Base-by-base conservation (phyloP, 805 yeast genomes). In the Candida rishiriensis region DNA sequence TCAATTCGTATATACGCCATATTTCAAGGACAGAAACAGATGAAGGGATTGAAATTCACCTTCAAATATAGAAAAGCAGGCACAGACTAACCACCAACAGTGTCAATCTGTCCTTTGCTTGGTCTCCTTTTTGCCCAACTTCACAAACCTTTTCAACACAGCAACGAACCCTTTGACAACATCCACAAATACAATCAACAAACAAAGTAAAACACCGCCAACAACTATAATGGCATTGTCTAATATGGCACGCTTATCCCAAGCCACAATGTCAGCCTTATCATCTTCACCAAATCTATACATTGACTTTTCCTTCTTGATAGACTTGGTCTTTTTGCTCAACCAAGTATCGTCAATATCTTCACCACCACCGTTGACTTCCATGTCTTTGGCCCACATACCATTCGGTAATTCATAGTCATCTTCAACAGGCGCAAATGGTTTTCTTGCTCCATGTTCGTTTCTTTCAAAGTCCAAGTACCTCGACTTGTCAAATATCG, bases 401-500 rank as follows among this genome's bases (percentile, higher is more conserved):
- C 14, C 72, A 64, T 39, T 64, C 8, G 55, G 53, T 28, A 40
- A 38, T 51, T 42, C 61, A 57, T 39, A 60, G 52, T 37, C 65
- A n/a, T 41, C 48, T 12, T 42, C 41, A 15, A 11, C 34, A 3
- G 64, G 48, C 60, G 30, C 15, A 15, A 63, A 33, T 47, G 58
- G 18, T 58, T 60, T 38, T 36, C 57, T 52, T 17, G 65, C 67
- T n/a, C 51, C 53, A 49, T 69, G 69, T 38, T 73, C 62, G 54
- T 81, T 79, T 46, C 83, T 65, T 52, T 84, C 88, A 32, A 70
- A 62, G 44, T 82, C 88, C 3, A 63, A 45, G 36, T 60, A 63
- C 42, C 85, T 69, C 13, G 74, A 57, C 17, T 73, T 73, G 50
- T 79, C 79, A 45, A 70, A 67, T 2, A 67, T 56, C 3, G 83